Base-by-base conservation (phyloP, 768 basidiomycete genomes). In the Leccinum variicolor region DNA sequence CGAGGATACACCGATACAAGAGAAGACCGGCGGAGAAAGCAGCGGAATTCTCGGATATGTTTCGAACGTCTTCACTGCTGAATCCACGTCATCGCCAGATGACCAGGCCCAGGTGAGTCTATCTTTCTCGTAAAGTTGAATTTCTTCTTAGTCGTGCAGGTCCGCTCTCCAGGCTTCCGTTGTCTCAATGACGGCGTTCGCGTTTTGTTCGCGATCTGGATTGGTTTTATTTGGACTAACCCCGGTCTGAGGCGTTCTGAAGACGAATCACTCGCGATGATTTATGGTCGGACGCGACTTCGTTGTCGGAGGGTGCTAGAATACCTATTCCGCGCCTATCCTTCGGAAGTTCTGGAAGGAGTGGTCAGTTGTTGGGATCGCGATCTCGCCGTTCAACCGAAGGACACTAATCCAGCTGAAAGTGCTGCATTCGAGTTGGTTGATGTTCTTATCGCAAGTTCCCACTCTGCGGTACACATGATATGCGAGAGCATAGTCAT, bases 401-500 rank as follows among this genome's bases (percentile, higher is more conserved):
- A 79, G 74, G 74, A 77, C 50, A 68, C 77, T 26, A 71, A 69
- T 43, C 59, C 72, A 4, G 71, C 78, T 2, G 75, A 78, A 46
- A 77, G 80, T 29, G 78, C 82, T 6, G 80, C 88, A 2, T 96
- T 95, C 65, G 89, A 94, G 56, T 78, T 96, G 23, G 77, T 96
- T 13, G 94, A 97, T 68, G 75, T 86, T 15, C 81, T 98, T 29
- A 82, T 94, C 7, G 80, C 90, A 3, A 96, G 83, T 67, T 89
- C 94, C 4, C 93, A 94, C 65, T 88, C 81, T 54, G 85, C 90
- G 8, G 93, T 98, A 1, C 87, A 92, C 60, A 87, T 95, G 81
- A 76, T 93, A 31, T 94, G 92, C 67, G 93, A 97, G 68, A 87
- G 86, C 64, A 89, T 94, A 48, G 78, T 77, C 19, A 74, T 74